phyloP scores from a whole-genome alignment of 2,329 filamentous ascomycete genomes.

The Alternaria hordeiaustralica region DNA sequence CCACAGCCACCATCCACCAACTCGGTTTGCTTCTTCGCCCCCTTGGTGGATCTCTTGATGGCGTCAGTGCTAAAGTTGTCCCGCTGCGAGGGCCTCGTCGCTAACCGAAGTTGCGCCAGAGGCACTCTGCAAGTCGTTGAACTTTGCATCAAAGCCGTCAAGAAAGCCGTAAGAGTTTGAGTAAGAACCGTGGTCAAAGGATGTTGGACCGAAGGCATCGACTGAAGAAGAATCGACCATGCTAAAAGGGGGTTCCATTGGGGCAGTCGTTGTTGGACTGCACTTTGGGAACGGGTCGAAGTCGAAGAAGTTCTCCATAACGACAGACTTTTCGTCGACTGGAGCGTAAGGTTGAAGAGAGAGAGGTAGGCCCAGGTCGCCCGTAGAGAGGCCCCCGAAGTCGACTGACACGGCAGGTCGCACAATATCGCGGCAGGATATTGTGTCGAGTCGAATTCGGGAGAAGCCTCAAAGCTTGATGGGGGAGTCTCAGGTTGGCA shows the following conservation, averaged over 20 bases:
- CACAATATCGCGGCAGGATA: conserved; percentile 99
- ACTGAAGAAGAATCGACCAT: conserved; percentile 39
- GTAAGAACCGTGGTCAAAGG: conserved; percentile 39
- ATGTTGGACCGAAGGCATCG: conserved; percentile 45
- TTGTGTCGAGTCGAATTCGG: conserved; percentile 94
- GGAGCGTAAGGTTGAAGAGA: conserved; percentile 46
- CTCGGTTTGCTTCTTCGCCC: conserved; percentile 29
- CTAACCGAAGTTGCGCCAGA: conserved; percentile 56
- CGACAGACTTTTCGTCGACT: conserved; percentile 48
- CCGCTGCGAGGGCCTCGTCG: conserved; percentile 57
- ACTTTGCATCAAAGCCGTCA: conserved; percentile 50
- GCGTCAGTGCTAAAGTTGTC: conserved; percentile 39
- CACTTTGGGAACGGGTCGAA: conserved; percentile 50
- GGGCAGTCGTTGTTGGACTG: conserved; percentile 20
- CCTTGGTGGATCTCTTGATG: conserved; percentile 32
- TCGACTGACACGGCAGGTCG: conserved; percentile 99
- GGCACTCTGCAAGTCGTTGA: conserved; percentile 54
- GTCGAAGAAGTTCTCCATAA: conserved; percentile 47
- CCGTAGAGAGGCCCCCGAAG: conserved; percentile 44
- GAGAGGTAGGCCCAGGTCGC: conserved; percentile 46
- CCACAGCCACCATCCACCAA: conserved; percentile 28
- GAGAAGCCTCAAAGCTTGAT: conserved; percentile 50
- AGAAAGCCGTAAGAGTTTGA: conserved; percentile 44
- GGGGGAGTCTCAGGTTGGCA: conserved; percentile 49
- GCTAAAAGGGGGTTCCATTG: conserved; percentile 35